Evolutionary conservation across 2,329 filamentous ascomycete genomes (phyloP), one percentile per base, ranked within the genome.

Genomic region (Xylaria sp.): DNA sequence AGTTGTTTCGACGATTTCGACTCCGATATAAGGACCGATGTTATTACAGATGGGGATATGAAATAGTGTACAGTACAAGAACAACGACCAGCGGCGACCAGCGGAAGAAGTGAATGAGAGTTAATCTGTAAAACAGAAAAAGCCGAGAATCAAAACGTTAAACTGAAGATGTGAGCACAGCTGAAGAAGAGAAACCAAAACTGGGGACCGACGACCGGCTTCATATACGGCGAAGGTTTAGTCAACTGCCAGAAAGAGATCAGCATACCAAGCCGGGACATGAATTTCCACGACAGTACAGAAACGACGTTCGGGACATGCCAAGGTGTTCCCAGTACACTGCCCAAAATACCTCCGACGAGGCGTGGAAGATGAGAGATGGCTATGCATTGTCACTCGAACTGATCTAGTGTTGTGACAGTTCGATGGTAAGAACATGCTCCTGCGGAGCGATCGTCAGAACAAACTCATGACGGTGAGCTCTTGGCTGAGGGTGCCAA

Each of bases 51-150:
- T 23, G 60, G 65, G 58, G 34, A 60, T 60, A 36, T 56, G 28
- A 58, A 69, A 73, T 70, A 73, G 66, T 28, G 61, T 70, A 72
- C 72, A 62, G 66, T 66, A 73, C 66, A 73, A 65, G 70, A 71
- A 69, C 73, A 76, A 75, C 77, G 78, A 80, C 78, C 76, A 79
- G 78, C 75, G 76, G 72, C 76, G 76, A 78, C 75, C 75, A 78
- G 76, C 78, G 78, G 68, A 72, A 72, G 75, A 76, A 66, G 53
- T 70, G 73, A 61, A 70, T 61, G 71, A 73, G 74, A 71, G n/a
- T 66, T 52, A 70, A 68, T 73, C 70, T 72, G 65, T 71, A 60
- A 43, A 39, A 72, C 59, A 69, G 71, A 74, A 72, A 72, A 75
- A 72, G 73, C 69, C 60, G 65, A 58, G 69, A 74, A 74, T 55